Evolutionary conservation across 768 basidiomycete species (phyloP), one percentile per base, ranked within the genome.

Genomic region (Galerina sulciceps): DNA sequence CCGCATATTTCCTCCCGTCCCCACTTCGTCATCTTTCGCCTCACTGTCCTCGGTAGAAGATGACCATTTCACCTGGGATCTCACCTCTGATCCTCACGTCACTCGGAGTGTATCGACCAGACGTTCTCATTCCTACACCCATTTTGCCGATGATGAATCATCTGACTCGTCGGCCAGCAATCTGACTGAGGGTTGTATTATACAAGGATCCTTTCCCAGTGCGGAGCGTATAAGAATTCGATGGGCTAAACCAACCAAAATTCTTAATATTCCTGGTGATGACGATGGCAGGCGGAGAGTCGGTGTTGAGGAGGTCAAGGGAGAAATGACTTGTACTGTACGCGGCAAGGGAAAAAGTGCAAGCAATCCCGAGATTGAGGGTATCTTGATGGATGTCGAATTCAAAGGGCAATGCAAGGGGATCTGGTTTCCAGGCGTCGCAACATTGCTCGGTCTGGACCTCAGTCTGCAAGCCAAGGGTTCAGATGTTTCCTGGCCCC

Each of bases 371-470:
- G 72, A 73, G 40, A 64, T 69, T 18, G 84, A 82, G 61, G 89
- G 90, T 15, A 71, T 89, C 15, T 62, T 88, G 35, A 81, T 92
- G 79, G 78, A 81, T 41, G 71, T 93, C 14, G 84, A 88, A 55
- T 92, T 91, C 69, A 87, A 85, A 60, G 90, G 82, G 38, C 81
- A 84, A 2, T 93, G 90, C 72, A 86, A 84, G 60, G 89, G 89
- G 11, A 75, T 93, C 43, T 93, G 90, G 89, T 92, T 86, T 66
- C 87, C 90, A 40, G 92, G 91, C 2, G 91, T 92, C 4, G 92
- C 92, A 3, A 93, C 89, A 3, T 76, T 91, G 65, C 78, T 94
- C 17, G 92, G 90, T 10, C 75, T 93, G 80, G 91, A 93, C 65
- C 81, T 91, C 34, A 81, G 82, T 10, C 77, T 94, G 11, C 85